Evolutionary conservation across 2,329 filamentous ascomycete species (phyloP).

Genomic region (Cylindrodendrum hubeiense): DNA sequence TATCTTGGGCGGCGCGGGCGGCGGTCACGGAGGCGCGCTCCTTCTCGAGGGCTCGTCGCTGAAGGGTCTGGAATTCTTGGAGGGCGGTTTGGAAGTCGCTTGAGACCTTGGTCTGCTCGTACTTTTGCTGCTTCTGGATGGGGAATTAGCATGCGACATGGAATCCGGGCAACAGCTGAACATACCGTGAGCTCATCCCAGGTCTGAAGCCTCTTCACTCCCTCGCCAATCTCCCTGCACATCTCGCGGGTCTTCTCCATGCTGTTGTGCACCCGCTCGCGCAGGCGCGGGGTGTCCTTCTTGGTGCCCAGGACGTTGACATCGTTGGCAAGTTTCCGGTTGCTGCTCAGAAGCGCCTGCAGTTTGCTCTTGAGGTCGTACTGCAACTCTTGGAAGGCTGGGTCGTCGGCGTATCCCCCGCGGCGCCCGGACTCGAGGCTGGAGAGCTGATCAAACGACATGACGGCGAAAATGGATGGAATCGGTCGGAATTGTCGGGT

Average conservation of each 20-base stretch:
- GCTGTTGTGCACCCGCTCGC: conserved; percentile 89
- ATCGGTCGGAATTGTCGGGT: conserved; percentile 1
- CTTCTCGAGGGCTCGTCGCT: conserved; percentile 90
- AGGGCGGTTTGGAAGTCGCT: conserved; percentile 92
- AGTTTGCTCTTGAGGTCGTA: conserved; percentile 88
- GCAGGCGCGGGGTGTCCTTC: conserved; percentile 89
- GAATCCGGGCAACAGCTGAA: conserved; percentile 18
- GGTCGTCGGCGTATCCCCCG: conserved; percentile 90
- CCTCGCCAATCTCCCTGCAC: conserved; percentile 94
- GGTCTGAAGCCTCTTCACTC: conserved; percentile 89
- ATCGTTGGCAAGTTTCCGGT: conserved; percentile 86
- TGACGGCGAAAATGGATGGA: conserved; percentile 52
- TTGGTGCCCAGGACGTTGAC: conserved; percentile 88
- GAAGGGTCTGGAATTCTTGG: conserved; percentile 92
- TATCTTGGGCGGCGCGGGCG: conserved; percentile 83
- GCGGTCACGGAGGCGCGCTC: conserved; percentile 88
- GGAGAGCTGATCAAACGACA: conserved; percentile 93
- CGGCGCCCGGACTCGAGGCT: conserved; percentile 83
- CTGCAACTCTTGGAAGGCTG: conserved; percentile 88
- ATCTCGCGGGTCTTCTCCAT: conserved; percentile 87
- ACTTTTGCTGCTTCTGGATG: conserved; percentile 88
- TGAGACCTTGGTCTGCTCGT: conserved; percentile 94
- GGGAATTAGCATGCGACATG: conserved; percentile 26
- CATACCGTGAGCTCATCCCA: conserved; percentile 87
- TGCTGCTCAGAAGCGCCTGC: conserved; percentile 89